These are phyloP conservation scores for Paragyromitra xinjiangensis DNA, from an alignment of 495 filamentous ascomycete species.

Conservation along the genomic window DNA sequence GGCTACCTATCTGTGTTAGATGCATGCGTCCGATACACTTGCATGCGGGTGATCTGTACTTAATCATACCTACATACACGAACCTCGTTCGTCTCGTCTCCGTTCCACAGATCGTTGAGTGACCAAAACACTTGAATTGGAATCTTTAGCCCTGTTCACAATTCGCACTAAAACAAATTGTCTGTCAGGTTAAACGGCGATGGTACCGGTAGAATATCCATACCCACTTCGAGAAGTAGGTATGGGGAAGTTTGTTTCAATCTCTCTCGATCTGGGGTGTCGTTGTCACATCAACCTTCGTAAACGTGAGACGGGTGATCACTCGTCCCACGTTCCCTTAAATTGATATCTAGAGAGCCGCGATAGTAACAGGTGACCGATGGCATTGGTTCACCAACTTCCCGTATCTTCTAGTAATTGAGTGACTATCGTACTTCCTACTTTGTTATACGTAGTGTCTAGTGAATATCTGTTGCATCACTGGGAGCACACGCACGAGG, in stretches of 20 bases:
- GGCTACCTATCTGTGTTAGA: slow-evolving; percentile 6
- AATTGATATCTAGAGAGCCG: neutral
- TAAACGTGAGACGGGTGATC: neutral
- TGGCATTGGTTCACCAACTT: neutral
- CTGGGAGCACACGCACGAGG: neutral
- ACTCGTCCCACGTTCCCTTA: neutral
- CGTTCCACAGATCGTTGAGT: neutral
- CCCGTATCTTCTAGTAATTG: neutral
- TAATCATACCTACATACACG: neutral
- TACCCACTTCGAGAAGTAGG: neutral
- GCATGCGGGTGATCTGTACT: slow-evolving; percentile 12
- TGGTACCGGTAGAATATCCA: neutral
- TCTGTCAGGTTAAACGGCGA: neutral
- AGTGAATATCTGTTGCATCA: neutral
- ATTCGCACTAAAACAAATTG: neutral
- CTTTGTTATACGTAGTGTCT: neutral
- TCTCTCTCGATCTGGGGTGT: neutral
- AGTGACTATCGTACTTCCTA: neutral
- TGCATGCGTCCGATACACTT: slow-evolving; percentile 20
- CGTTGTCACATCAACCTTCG: slow-evolving; percentile 3
- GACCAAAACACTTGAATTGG: slow-evolving; percentile 9
- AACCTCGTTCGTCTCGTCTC: slow-evolving; percentile 12
- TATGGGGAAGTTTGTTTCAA: neutral
- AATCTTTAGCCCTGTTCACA: neutral
- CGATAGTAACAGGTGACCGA: neutral